Conservation (phyloP, 768 basidiomycete genomes). For the Boletus vermiculosoides region DNA sequence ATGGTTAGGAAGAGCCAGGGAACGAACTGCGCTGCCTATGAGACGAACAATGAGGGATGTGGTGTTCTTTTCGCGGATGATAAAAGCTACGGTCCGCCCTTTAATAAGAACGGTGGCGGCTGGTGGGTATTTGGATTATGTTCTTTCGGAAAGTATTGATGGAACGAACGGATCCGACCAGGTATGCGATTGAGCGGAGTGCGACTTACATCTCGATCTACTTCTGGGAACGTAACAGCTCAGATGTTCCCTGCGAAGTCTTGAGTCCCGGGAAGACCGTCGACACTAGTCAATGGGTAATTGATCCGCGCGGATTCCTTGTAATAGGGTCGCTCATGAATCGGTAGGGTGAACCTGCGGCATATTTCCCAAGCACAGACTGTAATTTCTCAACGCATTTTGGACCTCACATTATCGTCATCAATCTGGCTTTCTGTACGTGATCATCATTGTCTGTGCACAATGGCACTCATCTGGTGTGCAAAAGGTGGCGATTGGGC, state of each 20-base stretch:
- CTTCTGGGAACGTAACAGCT: slow-evolving; percentile 37
- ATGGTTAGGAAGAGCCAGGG: slow-evolving; percentile 11
- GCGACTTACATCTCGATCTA: slow-evolving; percentile 35
- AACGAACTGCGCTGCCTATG: slow-evolving; percentile 26
- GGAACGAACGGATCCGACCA: background rate
- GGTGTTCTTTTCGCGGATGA: slow-evolving; percentile 23
- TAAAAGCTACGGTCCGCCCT: slow-evolving; percentile 32
- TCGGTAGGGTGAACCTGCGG: slow-evolving; percentile 53
- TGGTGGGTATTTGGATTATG: slow-evolving; percentile 17
- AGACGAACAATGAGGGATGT: slow-evolving; percentile 30
- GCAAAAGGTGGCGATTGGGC: slow-evolving; percentile 26
- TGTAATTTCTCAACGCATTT: slow-evolving; percentile 59
- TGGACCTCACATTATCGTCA: slow-evolving; percentile 50
- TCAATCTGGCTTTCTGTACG: slow-evolving; percentile 16
- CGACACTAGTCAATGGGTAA: slow-evolving; percentile 22
- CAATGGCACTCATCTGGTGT: slow-evolving; percentile 7
- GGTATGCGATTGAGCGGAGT: slow-evolving; percentile 37
- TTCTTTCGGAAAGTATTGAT: background rate
- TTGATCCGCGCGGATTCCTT: background rate
- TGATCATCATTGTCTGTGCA: background rate
- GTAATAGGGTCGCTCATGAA: background rate
- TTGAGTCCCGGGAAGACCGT: slow-evolving; percentile 14
- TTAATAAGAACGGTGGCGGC: slow-evolving; percentile 35
- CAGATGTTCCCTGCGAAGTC: slow-evolving; percentile 34
- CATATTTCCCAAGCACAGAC: slow-evolving; percentile 57